Conservation (phyloP, 768 basidiomycete species). For the Lactarius vividus region DNA sequence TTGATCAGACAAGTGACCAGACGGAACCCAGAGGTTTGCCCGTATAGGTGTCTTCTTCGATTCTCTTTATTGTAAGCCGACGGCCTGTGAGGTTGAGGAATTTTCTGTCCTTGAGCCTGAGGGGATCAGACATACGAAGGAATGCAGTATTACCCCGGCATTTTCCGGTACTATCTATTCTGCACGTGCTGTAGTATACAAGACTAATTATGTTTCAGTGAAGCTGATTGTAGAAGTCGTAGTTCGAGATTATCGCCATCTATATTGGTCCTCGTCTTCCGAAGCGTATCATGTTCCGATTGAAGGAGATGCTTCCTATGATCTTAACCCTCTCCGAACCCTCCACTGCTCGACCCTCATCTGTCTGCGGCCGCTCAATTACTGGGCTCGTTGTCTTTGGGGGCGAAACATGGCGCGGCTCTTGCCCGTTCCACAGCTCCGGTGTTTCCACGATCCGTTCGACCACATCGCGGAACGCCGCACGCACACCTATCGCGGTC, state of each 20-base stretch:
- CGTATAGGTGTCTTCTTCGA: not conserved
- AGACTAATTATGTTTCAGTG: not conserved
- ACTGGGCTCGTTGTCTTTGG: slow-evolving; percentile 9
- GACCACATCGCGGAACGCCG: slow-evolving; percentile 76
- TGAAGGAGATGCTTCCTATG: slow-evolving; percentile 5
- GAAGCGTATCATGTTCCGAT: not conserved
- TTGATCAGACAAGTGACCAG: not conserved
- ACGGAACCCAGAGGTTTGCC: not conserved
- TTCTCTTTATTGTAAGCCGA: too few relatives aligned
- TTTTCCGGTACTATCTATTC: not conserved
- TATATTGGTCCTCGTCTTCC: not conserved
- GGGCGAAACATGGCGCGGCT: slow-evolving; percentile 27
- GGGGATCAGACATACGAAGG: too few relatives aligned
- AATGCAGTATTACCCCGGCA: not conserved
- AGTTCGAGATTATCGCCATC: not conserved
- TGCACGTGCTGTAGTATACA: not conserved
- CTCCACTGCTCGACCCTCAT: not conserved
- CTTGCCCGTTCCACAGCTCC: slow-evolving; percentile 59
- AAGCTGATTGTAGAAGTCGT: not conserved
- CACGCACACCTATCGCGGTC: slow-evolving; percentile 76
- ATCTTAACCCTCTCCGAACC: not conserved
- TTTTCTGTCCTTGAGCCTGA: too few relatives aligned
- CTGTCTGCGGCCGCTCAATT: not conserved
- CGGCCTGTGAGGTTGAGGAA: too few relatives aligned
- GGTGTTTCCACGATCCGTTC: slow-evolving; percentile 79